Percentiles rank a stretch among this genome's conserved stretches.
Conservation (phyloP, 805 yeast genomes). For the Scheffersomyces amazonensis region DNA sequence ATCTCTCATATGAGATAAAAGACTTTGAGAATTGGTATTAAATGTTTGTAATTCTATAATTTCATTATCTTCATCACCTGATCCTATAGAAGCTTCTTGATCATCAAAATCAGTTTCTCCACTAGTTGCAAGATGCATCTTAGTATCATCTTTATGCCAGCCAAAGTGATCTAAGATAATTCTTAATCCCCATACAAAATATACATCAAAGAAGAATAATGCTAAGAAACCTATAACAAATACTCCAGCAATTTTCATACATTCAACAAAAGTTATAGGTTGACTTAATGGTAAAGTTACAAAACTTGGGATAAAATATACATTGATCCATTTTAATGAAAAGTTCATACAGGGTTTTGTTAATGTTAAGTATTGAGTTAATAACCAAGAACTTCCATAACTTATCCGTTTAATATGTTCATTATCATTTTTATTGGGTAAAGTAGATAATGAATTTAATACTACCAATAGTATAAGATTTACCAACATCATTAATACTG, state of each 20-base stretch:
- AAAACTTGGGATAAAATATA: constrained; percentile 76
- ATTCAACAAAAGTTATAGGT: constrained; percentile 65
- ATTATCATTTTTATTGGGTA: constrained; percentile 6
- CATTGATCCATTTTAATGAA: constrained; percentile 72
- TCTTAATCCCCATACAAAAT: constrained; percentile 30
- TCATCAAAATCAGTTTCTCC: constrained; percentile 6
- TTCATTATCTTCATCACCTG: constrained; percentile 18
- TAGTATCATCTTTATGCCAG: neutral
- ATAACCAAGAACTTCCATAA: constrained; percentile 14
- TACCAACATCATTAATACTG: constrained; percentile 68
- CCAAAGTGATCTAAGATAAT: constrained; percentile 12
- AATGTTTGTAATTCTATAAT: constrained; percentile 13
- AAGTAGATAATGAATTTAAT: constrained; percentile 22
- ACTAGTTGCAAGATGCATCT: neutral
- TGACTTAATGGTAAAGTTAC: constrained; percentile 66
- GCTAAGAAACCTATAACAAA: constrained; percentile 61
- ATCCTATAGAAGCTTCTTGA: constrained; percentile 3
- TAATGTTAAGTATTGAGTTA: constrained; percentile 28
- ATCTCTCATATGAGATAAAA: constrained; percentile 25
- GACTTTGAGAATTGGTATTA: constrained; percentile 8
- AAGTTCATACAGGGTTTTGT: constrained; percentile 67
- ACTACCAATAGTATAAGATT: constrained; percentile 46
- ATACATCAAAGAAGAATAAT: constrained; percentile 44
- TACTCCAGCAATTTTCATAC: constrained; percentile 70
- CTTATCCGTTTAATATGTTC: constrained; percentile 8